These are phyloP conservation scores for Musa schizocarpa DNA, from an alignment of 176 grass and related monocot genomes.

Conservation along the genomic window DNA sequence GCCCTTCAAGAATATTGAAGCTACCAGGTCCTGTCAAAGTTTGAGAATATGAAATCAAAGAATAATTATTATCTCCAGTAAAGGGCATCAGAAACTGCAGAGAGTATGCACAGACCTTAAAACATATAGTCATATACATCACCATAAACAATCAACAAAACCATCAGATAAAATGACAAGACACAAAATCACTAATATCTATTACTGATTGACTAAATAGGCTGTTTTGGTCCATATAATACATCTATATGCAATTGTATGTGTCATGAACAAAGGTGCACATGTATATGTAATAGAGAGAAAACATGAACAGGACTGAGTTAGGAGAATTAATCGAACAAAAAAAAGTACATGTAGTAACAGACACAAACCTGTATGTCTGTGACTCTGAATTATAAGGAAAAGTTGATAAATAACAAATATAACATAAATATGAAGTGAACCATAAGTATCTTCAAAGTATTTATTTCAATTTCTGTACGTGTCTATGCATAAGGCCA, in stretches of 20 bases:
- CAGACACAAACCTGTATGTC: no score
- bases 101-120: not conserved
- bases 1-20: constrained; percentile 90
- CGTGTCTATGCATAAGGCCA: no score
- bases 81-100: constrained; percentile 5
- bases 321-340: no score
- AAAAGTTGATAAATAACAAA: no score
- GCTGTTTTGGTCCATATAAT: not conserved
- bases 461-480: no score
- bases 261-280: not conserved
- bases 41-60: not conserved
- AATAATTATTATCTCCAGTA: not conserved
- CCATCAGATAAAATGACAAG: not conserved
- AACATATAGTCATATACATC: not conserved
- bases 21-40: constrained; percentile 61
- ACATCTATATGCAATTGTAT: not conserved
- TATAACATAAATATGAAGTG: no score
- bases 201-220: not conserved
- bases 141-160: not conserved
- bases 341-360: no score
- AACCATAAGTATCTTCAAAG: no score
- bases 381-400: no score
- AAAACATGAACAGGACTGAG: no score
- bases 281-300: not conserved
- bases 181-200: not conserved